Evolutionary conservation across 2,329 filamentous ascomycete species (phyloP).

Genomic region (Bipolaris sorokiniana): DNA sequence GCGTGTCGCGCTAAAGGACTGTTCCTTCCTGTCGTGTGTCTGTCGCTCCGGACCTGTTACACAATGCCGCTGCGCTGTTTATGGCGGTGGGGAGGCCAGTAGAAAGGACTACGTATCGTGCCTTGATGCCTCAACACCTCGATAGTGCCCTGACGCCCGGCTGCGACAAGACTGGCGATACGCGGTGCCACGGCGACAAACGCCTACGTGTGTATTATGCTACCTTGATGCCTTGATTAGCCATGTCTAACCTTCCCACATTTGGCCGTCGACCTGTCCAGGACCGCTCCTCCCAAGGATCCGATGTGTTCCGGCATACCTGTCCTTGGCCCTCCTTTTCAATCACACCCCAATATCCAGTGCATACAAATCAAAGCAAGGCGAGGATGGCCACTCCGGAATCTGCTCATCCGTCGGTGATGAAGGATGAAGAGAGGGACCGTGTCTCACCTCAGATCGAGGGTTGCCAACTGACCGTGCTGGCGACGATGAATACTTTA

Average conservation of each 20-base stretch:
- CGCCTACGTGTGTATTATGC: background rate
- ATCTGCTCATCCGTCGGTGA: slow-evolving; percentile 25
- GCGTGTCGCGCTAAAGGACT: slow-evolving; percentile 21
- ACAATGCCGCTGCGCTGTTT: slow-evolving; percentile 7
- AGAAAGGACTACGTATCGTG: background rate
- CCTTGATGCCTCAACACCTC: background rate
- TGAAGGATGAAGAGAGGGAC: slow-evolving; percentile 6
- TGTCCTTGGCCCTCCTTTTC: slow-evolving; percentile 18
- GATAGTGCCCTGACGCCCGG: background rate
- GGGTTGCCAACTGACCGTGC: slow-evolving; percentile 9
- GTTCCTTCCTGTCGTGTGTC: background rate
- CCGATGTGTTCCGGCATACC: slow-evolving; percentile 14
- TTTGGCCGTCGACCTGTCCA: too few relatives aligned
- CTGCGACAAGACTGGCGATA: background rate
- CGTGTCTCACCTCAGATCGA: background rate
- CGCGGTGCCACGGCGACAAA: background rate
- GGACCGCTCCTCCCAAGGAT: too few relatives aligned
- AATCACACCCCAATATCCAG: slow-evolving; percentile 12
- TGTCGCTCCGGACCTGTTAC: slow-evolving; percentile 2
- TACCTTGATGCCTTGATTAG: background rate
- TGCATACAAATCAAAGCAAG: slow-evolving; percentile 15
- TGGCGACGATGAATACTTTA: slow-evolving; percentile 30
- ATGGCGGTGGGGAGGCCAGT: slow-evolving; percentile 11
- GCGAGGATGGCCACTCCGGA: slow-evolving; percentile 15
- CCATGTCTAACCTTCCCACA: too few relatives aligned